These are phyloP conservation scores for Aspergillus nidulans DNA, from an alignment of 495 filamentous ascomycete genomes.

Conservation along the genomic window DNA sequence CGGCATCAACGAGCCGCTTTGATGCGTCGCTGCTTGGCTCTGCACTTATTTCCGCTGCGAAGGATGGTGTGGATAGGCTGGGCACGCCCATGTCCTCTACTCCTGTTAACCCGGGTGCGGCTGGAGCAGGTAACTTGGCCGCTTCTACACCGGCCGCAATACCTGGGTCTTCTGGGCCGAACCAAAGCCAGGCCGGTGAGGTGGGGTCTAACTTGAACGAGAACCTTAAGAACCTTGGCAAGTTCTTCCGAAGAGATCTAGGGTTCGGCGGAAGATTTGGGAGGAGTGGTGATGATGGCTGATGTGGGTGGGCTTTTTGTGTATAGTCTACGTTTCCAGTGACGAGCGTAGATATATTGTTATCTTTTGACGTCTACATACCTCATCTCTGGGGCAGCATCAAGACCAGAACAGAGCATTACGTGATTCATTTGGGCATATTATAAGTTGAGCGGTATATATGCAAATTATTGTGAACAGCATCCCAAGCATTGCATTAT, in stretches of 20 bases:
- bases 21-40: constrained; percentile 71
- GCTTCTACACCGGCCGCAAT: constrained; percentile 3
- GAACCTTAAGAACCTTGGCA: constrained; percentile 90
- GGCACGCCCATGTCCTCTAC: constrained; percentile 51
- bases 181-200: constrained; percentile 16
- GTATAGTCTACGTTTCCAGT: neutral
- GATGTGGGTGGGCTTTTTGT: neutral
- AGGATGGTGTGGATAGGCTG: constrained; percentile 87
- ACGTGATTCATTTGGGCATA: neutral
- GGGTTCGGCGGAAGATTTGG: constrained; percentile 76
- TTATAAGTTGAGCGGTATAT: neutral
- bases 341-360: neutral
- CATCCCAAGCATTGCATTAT: neutral
- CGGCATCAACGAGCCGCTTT: constrained; percentile 54
- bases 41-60: constrained; percentile 73
- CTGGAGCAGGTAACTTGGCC: constrained; percentile 4
- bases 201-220: constrained; percentile 69
- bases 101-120: constrained; percentile 15
- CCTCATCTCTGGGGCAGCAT: neutral
- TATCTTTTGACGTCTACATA: neutral
- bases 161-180: constrained; percentile 4
- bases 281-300: constrained; percentile 33
- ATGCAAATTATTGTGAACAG: neutral
- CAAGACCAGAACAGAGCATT: neutral
- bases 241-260: constrained; percentile 89